Base-by-base conservation (phyloP, 371 early-diverging fungal genomes). In the Lichtheimia corymbifera region DNA sequence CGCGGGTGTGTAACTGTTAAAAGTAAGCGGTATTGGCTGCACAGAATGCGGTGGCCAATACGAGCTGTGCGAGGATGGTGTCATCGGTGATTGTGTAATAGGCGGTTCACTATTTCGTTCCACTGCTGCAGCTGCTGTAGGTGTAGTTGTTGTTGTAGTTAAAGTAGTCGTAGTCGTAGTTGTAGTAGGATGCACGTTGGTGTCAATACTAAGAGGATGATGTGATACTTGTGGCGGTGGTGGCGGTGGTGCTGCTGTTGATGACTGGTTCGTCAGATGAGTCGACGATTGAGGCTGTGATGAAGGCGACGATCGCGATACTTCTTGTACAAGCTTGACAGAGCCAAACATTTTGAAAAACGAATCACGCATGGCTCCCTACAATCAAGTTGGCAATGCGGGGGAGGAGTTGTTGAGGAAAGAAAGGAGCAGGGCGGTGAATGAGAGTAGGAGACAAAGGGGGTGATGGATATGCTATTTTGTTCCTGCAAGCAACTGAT, bases 241-340 rank as follows among this genome's bases (percentile, higher is more conserved):
- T 40, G 25, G 9, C n/a, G 11, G 35, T 28, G 18, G 3, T 49
- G 47, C 20, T 28, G 24, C 15, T 30, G 17, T 45, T 25, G 47
- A 35, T 24, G 56, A 13, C 56, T 27, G 15, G 28, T 20, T 41
- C 3, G 25, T 27, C 13, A 45, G 6, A 47, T 62, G 27, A 11
- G 65, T 27, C 20, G 59, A 25, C 5, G 68, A 53, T 24, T 54
- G 15, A 6, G 58, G 22, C 11, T 17, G 25, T 24, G 70, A 22
- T 17, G 58, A 50, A 13, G 54, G 42, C 4, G 58, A 60, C 22
- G 75, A 70, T 61, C 73, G 66, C 35, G 81, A 78, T 14, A 81
- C 73, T 62, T 81, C 81, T 59, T 81, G 78, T 13, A 81, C 76
- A n/a, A 81, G 69, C 59, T 68, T 68, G 27, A 81, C 71, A 40